Conservation (phyloP, 768 basidiomycete genomes). For the Collybia sp. region DNA sequence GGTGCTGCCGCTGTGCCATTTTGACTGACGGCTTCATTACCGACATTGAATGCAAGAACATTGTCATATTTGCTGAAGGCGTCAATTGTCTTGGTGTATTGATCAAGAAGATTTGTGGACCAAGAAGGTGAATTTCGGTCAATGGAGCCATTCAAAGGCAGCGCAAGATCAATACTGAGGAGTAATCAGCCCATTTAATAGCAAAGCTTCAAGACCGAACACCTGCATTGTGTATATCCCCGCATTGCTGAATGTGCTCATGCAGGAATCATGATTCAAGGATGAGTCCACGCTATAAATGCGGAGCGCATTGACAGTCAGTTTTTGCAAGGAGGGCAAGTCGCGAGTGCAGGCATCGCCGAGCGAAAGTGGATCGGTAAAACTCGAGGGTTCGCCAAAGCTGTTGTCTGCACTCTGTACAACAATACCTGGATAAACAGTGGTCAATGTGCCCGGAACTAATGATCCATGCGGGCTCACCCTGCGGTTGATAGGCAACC, state of each 20-base stretch:
- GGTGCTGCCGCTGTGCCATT: constrained; percentile 61
- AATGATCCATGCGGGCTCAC: constrained; percentile 24
- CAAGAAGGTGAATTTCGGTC: constrained; percentile 70
- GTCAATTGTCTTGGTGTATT: constrained; percentile 76
- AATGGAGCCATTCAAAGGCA: constrained; percentile 85
- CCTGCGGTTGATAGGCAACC: constrained; percentile 81
- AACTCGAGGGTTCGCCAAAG: constrained; percentile 71
- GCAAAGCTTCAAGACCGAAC: background rate
- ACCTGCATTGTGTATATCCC: constrained; percentile 89
- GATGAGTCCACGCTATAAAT: constrained; percentile 84
- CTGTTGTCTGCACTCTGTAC: constrained; percentile 46
- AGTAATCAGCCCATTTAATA: constrained; percentile 4
- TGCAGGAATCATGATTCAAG: constrained; percentile 84
- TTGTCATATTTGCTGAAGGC: constrained; percentile 85
- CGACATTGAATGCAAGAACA: constrained; percentile 84
- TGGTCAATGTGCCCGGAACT: constrained; percentile 2
- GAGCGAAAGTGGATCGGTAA: constrained; percentile 75
- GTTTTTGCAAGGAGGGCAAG: constrained; percentile 67
- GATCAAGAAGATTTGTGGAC: constrained; percentile 76
- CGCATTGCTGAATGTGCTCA: constrained; percentile 69
- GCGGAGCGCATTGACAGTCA: constrained; percentile 78
- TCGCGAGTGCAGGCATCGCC: constrained; percentile 70
- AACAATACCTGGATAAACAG: constrained; percentile 28
- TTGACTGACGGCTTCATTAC: constrained; percentile 70
- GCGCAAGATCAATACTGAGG: constrained; percentile 75